Base-by-base conservation (phyloP, 2,329 filamentous ascomycete species). In the Exophiala dermatitidis region DNA sequence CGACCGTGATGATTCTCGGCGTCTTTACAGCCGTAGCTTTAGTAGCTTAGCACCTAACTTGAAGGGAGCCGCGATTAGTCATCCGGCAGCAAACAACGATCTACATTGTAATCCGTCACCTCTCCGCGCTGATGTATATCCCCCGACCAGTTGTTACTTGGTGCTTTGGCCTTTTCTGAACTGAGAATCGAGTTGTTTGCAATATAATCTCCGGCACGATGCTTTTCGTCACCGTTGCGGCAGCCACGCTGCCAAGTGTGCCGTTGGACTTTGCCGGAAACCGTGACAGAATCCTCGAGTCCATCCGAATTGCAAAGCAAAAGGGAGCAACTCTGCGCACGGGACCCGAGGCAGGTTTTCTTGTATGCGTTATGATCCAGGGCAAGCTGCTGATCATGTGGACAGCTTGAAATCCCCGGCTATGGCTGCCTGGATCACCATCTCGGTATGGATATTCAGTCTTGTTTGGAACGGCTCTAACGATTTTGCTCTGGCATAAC, bases 381-480 rank as follows among this genome's bases (percentile, higher is more conserved):
- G 41, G 45, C 38, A 31, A 45, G 52, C 34, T 49, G 48, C 34
- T 34, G 19, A 40, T 38, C 38, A 5, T 26, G 12, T 41, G 2
- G 10, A 19, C 40, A 71, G 65, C 70, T 78, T 4, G 75, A 77
- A 60, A 75, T 78, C 46, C 74, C 73, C n/a, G 83, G 81, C 43
- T 86, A 85, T 74, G 81, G 77, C 50, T 80, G 82, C 63, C 76
- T 86, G 4, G 85, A 89, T 65, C 83, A 86, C 62, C 85, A 81
- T 57, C 71, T 79, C 5, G 80, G 83, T 66, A 31, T 9, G 44
- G n/a, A n/a, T n/a, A n/a, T n/a, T n/a, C n/a, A n/a, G n/a, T n/a
- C 19, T 19, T 72, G 54, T 64, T 69, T 40, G 70, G 67, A 58
- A 59, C 29, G 6, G 5, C n/a, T 9, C 28, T 32, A 19, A 45